Percentiles rank a stretch among this genome's conserved stretches.
phyloP scores from a whole-genome alignment of 1,139 yeast genomes.

The Suhomyces wounanorum region DNA sequence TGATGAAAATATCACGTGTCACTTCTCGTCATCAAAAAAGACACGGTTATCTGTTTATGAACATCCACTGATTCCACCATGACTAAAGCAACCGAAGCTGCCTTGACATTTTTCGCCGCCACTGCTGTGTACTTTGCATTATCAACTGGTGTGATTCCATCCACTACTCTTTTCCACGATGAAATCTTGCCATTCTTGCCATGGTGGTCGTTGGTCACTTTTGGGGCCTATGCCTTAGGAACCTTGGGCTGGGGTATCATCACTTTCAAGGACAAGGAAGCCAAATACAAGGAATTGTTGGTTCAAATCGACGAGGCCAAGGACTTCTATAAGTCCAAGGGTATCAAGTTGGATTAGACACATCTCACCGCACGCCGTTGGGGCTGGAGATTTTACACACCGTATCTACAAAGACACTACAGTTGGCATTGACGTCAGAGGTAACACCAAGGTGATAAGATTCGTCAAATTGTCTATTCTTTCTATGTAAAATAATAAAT shows the following conservation, averaged over 20 bases:
- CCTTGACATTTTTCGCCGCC: slow-evolving; percentile 46
- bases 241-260: slow-evolving; percentile 71
- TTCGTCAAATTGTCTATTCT: slow-evolving; percentile 3
- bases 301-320: slow-evolving; percentile 69
- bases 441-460: neutral
- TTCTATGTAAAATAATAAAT: slow-evolving; percentile 7
- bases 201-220: slow-evolving; percentile 69
- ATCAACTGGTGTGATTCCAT: slow-evolving; percentile 56
- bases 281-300: slow-evolving; percentile 64
- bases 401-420: neutral
- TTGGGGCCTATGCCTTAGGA: slow-evolving; percentile 73
- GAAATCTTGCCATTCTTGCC: slow-evolving; percentile 69
- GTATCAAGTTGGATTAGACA: slow-evolving; percentile 51
- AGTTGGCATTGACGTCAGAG: no score
- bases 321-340: slow-evolving; percentile 56
- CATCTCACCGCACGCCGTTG: neutral
- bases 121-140: slow-evolving; percentile 59
- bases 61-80: slow-evolving; percentile 28
- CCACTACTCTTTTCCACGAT: slow-evolving; percentile 47
- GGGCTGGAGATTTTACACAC: neutral
- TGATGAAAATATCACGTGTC: neutral
- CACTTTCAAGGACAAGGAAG: slow-evolving; percentile 74
- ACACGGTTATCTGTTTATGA: slow-evolving; percentile 8
- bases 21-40: slow-evolving; percentile 8
- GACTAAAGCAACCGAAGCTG: slow-evolving; percentile 73